Percentiles rank a stretch among this genome's conserved stretches.
Conservation (phyloP, 257 asterid species). For the Primulina eburnea region DNA sequence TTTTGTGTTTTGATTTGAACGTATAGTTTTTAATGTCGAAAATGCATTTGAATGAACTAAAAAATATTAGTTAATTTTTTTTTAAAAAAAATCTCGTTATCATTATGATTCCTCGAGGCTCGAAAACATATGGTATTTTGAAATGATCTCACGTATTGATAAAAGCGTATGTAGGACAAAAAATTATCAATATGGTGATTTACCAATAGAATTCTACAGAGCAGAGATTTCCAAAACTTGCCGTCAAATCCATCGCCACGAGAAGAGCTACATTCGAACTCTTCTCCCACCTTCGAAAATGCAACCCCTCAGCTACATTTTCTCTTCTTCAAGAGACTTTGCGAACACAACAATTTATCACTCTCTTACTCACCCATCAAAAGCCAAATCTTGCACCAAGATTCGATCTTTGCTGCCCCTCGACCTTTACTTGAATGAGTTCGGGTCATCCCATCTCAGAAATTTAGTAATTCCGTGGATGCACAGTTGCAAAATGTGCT, state of each 20-base stretch:
- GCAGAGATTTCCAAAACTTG: neutral
- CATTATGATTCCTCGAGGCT: neutral
- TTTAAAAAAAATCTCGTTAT: neutral
- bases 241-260: constrained; percentile 39
- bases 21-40: neutral
- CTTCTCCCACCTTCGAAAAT: constrained; percentile 37
- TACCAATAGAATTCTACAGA: neutral
- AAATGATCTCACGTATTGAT: too few species aligned
- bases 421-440: constrained; percentile 18
- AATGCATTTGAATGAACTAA: neutral
- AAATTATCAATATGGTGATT: too few species aligned
- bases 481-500: constrained; percentile 30
- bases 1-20: neutral
- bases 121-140: too few species aligned
- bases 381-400: constrained; percentile 35
- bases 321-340: constrained; percentile 34
- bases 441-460: constrained; percentile 28
- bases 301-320: constrained; percentile 29
- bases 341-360: constrained; percentile 20
- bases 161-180: too few species aligned
- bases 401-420: constrained; percentile 36
- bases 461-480: constrained; percentile 46
- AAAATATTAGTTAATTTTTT: too few species aligned
- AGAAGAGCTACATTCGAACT: constrained; percentile 58
- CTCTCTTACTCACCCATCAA: constrained; percentile 27